phyloP scores from a whole-genome alignment of 2,329 filamentous ascomycete genomes.

The Cladosporium sp. region DNA sequence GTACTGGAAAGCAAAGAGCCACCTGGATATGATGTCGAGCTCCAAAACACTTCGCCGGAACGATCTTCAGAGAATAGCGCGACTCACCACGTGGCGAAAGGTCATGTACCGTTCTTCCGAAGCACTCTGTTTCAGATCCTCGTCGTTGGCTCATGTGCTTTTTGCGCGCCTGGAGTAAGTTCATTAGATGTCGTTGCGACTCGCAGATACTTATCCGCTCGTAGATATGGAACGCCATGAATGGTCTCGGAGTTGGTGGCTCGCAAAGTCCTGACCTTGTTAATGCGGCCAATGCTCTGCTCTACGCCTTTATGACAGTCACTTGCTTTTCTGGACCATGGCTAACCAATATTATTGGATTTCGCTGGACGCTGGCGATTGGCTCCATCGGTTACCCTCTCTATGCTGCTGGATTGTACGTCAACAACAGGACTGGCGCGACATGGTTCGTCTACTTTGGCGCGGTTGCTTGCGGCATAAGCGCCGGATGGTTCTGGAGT shows the following conservation, averaged over 20 bases:
- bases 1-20: background rate
- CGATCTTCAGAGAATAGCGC: background rate
- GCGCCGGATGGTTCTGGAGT: slow-evolving; percentile 46
- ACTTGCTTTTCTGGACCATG: slow-evolving; percentile 54
- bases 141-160: slow-evolving; percentile 6
- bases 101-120: slow-evolving; percentile 13
- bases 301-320: slow-evolving; percentile 66
- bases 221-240: slow-evolving; percentile 61
- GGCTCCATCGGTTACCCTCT: slow-evolving; percentile 35
- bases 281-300: slow-evolving; percentile 64
- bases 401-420: slow-evolving; percentile 43
- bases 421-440: slow-evolving; percentile 45
- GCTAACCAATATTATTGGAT: slow-evolving; percentile 32
- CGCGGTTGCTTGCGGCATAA: slow-evolving; percentile 42
- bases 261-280: slow-evolving; percentile 59
- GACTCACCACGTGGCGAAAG: background rate
- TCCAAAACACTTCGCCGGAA: background rate
- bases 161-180: slow-evolving; percentile 8
- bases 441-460: slow-evolving; percentile 47
- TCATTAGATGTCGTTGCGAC: too few species aligned
- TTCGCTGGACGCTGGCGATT: slow-evolving; percentile 21
- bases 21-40: background rate
- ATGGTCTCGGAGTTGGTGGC: slow-evolving; percentile 65
- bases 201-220: background rate
- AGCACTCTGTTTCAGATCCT: slow-evolving; percentile 11